A percentile compares a stretch with the other conserved stretches of the same genome.
These are phyloP conservation scores for Pelargonium australe DNA, from an alignment of 441 rosid genomes.

Conservation along the genomic window DNA sequence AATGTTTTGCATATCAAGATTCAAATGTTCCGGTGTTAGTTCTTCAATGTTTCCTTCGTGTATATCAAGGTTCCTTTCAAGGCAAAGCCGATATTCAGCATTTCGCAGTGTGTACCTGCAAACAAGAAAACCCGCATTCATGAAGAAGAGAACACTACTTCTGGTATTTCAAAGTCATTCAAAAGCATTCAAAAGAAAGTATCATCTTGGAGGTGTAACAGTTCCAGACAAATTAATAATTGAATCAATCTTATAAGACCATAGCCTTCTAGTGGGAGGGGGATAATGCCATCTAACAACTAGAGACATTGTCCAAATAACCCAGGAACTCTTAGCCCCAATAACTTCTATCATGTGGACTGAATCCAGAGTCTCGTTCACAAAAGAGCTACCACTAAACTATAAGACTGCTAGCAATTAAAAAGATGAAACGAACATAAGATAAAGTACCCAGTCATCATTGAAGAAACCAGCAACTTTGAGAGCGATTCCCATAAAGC, in stretches of 20 bases:
- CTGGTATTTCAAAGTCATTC: not conserved
- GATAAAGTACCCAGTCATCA: constrained; percentile 77
- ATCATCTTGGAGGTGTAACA: not conserved
- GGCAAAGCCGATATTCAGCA: constrained; percentile 87
- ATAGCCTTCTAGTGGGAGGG: no score
- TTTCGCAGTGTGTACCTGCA: constrained; percentile 75
- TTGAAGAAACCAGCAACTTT: constrained; percentile 75
- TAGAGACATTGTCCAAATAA: no score
- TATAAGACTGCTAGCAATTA: no score
- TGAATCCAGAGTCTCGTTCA: no score
- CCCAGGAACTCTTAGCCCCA: no score
- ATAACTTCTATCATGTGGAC: no score
- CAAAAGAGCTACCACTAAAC: no score
- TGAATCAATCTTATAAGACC: no score
- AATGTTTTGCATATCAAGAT: constrained; percentile 32
- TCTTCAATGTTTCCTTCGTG: constrained; percentile 37
- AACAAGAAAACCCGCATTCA: constrained; percentile 12
- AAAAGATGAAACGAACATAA: not conserved
- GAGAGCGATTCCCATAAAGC: constrained; percentile 91
- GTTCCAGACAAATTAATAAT: not conserved
- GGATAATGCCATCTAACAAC: no score
- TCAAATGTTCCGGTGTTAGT: constrained; percentile 30
- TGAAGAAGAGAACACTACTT: not conserved
- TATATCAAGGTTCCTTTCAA: constrained; percentile 64
- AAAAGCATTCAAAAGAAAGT: not conserved